phyloP scores from a whole-genome alignment of 306 rosid species.

The Prosopis cineraria region DNA sequence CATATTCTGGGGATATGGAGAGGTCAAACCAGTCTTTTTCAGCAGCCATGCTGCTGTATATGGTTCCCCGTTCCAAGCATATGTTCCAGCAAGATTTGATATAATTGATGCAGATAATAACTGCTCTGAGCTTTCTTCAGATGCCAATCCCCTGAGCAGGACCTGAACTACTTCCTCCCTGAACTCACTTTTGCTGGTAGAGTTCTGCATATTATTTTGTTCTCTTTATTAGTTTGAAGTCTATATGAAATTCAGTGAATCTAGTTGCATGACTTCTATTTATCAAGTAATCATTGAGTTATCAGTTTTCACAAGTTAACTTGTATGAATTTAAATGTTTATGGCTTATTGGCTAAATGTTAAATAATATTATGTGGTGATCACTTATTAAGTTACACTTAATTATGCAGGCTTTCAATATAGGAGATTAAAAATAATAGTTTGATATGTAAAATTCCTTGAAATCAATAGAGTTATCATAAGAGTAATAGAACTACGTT shows the following conservation, averaged over 20 bases:
- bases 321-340: not conserved
- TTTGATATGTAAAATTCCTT: not conserved
- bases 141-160: conserved; percentile 57
- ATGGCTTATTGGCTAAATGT: conserved; percentile 7
- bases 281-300: conserved; percentile 1
- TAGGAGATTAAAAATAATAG: not conserved
- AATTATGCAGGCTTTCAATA: not conserved
- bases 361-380: conserved; percentile 12
- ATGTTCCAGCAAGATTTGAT: conserved; percentile 79
- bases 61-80: conserved; percentile 77
- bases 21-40: conserved; percentile 64
- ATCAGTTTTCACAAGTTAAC: conserved; percentile 19
- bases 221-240: conserved; percentile 18
- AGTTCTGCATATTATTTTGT: conserved; percentile 50
- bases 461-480: conserved; percentile 11
- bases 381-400: not conserved
- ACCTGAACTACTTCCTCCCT: conserved; percentile 64
- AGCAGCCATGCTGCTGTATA: conserved; percentile 82
- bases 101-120: conserved; percentile 65
- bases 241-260: not conserved
- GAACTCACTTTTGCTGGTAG: conserved; percentile 44
- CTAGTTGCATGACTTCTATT: not conserved
- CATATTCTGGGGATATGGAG: conserved; percentile 60
- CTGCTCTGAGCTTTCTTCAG: conserved; percentile 60
- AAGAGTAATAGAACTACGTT: conserved; percentile 1